Evolutionary conservation across 108 stramenopile genomes (phyloP).

Genomic region (Cyclotella cryptica): DNA sequence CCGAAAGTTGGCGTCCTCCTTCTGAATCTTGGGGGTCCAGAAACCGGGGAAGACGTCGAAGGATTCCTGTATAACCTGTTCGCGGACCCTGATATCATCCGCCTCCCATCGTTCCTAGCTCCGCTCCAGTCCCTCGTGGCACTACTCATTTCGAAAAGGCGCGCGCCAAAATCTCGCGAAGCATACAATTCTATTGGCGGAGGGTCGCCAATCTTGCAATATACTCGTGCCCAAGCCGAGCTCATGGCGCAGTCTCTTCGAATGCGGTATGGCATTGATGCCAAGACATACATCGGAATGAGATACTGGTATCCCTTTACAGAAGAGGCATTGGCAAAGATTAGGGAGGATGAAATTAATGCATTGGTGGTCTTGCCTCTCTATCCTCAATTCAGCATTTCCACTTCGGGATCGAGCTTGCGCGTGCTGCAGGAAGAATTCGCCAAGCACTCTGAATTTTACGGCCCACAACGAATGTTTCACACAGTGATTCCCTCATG

Average conservation of each 20-base stretch:
- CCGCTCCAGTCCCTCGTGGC: slow-evolving; percentile 88
- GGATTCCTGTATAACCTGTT: slow-evolving; percentile 97
- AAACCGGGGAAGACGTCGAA: slow-evolving; percentile 92
- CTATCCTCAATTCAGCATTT: slow-evolving; percentile 98
- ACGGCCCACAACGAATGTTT: slow-evolving; percentile 74
- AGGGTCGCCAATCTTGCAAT: slow-evolving; percentile 95
- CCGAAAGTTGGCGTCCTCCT: slow-evolving; percentile 90
- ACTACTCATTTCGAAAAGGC: slow-evolving; percentile 83
- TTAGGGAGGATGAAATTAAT: slow-evolving; percentile 83
- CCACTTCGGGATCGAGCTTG: slow-evolving; percentile 92
- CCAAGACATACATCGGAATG: slow-evolving; percentile 97
- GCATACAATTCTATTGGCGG: slow-evolving; percentile 97
- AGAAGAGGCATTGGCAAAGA: slow-evolving; percentile 90
- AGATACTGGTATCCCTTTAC: slow-evolving; percentile 99
- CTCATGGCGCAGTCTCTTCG: slow-evolving; percentile 66
- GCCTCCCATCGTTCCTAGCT: slow-evolving; percentile 81
- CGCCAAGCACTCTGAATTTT: slow-evolving; percentile 63
- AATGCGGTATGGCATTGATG: slow-evolving; percentile 65
- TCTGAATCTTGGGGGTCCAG: slow-evolving; percentile 96
- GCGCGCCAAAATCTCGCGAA: slow-evolving; percentile 93
- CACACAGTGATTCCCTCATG: slow-evolving; percentile 97
- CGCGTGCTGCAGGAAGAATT: slow-evolving; percentile 95
- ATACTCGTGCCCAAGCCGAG: slow-evolving; percentile 88
- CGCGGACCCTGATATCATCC: slow-evolving; percentile 98
- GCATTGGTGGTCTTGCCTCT: slow-evolving; percentile 93